Percentiles rank a stretch among this genome's conserved stretches.
Evolutionary conservation across 2,329 filamentous ascomycete species (phyloP).

Genomic region (Talaromyces sp.): DNA sequence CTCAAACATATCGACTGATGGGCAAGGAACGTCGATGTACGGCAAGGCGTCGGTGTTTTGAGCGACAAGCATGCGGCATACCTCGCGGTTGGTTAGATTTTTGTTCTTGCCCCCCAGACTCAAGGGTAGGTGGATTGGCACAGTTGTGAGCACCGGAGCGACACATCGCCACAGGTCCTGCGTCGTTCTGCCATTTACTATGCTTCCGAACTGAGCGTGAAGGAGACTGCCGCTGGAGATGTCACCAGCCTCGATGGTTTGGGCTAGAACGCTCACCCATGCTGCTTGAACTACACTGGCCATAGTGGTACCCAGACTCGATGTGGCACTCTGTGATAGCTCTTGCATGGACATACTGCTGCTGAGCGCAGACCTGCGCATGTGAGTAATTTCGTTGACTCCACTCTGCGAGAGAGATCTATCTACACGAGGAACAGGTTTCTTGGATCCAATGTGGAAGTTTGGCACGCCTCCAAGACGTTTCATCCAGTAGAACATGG

Average conservation of each 20-base stretch:
- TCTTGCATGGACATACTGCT: conserved; percentile 4
- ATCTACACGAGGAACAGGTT: neutral
- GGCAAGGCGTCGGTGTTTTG: conserved; percentile 3
- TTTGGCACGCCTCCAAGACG: neutral
- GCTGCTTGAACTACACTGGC: conserved; percentile 6
- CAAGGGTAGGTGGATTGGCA: conserved; percentile 6
- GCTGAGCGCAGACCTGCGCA: conserved; percentile 6
- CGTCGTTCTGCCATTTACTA: conserved; percentile 2
- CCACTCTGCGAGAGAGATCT: neutral
- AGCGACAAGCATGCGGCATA: conserved; percentile 1
- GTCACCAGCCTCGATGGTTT: neutral
- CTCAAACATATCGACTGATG: neutral
- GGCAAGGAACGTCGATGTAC: conserved; percentile 1
- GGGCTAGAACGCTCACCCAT: conserved; percentile 3
- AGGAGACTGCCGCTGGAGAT: neutral
- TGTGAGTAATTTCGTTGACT: conserved; percentile 1
- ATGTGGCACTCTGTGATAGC: conserved; percentile 2
- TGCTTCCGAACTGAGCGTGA: conserved; percentile 2
- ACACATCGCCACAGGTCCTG: conserved; percentile 11
- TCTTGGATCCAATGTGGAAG: neutral
- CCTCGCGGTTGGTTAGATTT: conserved; percentile 7
- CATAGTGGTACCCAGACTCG: conserved; percentile 9
- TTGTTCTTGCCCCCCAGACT: neutral
- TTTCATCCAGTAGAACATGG: neutral
- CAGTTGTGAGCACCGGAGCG: neutral